Percentiles rank a stretch among this genome's conserved stretches.
These are phyloP conservation scores for Piper longum DNA, from an alignment of 164 flowering plant genomes.

Conservation along the genomic window DNA sequence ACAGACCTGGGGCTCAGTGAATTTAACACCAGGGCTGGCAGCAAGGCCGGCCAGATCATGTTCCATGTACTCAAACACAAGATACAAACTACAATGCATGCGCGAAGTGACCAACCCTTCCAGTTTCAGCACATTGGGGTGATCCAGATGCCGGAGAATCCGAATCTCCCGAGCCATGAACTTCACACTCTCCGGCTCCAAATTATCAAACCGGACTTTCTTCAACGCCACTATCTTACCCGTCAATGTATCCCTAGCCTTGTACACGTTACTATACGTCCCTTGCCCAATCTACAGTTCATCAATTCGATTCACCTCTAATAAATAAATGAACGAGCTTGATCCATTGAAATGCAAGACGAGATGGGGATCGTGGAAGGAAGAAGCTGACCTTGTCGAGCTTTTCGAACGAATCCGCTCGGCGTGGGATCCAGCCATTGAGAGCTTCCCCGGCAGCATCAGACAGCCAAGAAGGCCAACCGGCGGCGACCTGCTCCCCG, in stretches of 20 bases:
- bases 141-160: constrained; percentile 30
- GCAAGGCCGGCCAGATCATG: constrained; percentile 96
- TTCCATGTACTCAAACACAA: constrained; percentile 72
- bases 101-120: constrained; percentile 34
- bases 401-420: constrained; percentile 40
- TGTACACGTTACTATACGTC: constrained; percentile 66
- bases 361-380: background rate
- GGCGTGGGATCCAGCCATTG: constrained; percentile 42
- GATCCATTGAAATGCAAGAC: background rate
- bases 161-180: constrained; percentile 90
- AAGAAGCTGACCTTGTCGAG: constrained; percentile 26
- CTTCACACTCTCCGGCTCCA: constrained; percentile 48
- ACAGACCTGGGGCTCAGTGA: constrained; percentile 26
- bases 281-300: constrained; percentile 56
- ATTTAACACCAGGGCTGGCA: constrained; percentile 48
- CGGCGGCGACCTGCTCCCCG: constrained; percentile 54
- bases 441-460: constrained; percentile 47
- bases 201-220: constrained; percentile 42
- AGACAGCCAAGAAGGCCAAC: constrained; percentile 49
- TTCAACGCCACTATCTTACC: constrained; percentile 45
- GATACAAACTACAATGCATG: constrained; percentile 46
- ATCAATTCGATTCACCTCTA: background rate
- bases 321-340: background rate
- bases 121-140: constrained; percentile 26
- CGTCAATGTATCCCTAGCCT: constrained; percentile 45